These are phyloP conservation scores for Ensete glaucum DNA, from an alignment of 176 grass and related monocot genomes.

Conservation along the genomic window DNA sequence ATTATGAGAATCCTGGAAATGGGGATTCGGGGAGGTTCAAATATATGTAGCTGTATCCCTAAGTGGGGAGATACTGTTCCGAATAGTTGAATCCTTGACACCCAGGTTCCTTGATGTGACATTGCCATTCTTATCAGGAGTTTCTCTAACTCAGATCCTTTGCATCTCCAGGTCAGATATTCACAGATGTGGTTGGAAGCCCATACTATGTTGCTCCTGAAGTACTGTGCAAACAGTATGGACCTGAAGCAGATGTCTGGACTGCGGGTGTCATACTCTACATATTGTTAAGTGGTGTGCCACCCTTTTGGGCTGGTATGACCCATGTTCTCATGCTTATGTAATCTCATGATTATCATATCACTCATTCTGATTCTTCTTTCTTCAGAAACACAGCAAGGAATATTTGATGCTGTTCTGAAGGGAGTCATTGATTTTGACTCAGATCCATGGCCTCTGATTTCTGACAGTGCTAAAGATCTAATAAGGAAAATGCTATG, in stretches of 20 bases:
- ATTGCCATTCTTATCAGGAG: neutral
- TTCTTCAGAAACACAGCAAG: slow-evolving; percentile 88
- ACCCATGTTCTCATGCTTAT: neutral
- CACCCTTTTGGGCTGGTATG: slow-evolving; percentile 23
- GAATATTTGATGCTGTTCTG: slow-evolving; percentile 98
- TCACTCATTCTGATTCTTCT: slow-evolving; percentile 4
- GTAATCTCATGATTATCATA: neutral
- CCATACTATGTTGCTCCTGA: slow-evolving; percentile 24
- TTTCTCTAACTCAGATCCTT: neutral
- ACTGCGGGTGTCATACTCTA: slow-evolving; percentile 22
- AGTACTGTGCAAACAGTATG: slow-evolving; percentile 10
- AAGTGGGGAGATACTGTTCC: no score
- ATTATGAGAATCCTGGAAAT: slow-evolving; percentile 15
- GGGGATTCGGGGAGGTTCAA: neutral
- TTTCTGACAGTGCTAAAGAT: slow-evolving; percentile 95
- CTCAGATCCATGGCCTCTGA: slow-evolving; percentile 91
- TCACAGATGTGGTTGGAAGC: slow-evolving; percentile 16
- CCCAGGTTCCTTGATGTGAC: neutral
- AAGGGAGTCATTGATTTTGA: slow-evolving; percentile 92
- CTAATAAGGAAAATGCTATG: slow-evolving; percentile 83
- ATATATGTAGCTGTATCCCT: no score
- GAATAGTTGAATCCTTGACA: neutral
- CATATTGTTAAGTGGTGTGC: slow-evolving; percentile 19
- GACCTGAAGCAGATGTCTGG: slow-evolving; percentile 21
- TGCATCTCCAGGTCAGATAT: slow-evolving; percentile 15